Evolutionary conservation across 768 basidiomycete species (phyloP).

Genomic region (Trametes cubensis): DNA sequence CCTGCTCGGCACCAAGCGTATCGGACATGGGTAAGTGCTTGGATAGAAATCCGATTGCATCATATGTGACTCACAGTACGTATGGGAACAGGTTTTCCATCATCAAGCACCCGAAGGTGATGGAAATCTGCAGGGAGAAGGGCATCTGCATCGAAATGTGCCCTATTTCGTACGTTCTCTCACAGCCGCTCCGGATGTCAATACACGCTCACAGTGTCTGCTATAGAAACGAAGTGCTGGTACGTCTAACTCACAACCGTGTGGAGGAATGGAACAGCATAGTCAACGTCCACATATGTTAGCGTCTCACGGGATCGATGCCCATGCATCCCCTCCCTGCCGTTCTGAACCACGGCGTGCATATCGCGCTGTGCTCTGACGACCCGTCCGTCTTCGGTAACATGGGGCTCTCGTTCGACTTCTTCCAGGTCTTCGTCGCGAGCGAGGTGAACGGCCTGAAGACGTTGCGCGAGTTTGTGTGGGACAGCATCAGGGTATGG

Average conservation of each 20-base stretch:
- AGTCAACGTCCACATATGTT: not conserved
- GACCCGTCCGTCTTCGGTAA: constrained; percentile 80
- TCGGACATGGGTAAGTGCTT: constrained; percentile 70
- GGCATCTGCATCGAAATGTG: constrained; percentile 74
- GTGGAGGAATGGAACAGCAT: no score
- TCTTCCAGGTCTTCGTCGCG: constrained; percentile 54
- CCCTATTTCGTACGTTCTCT: constrained; percentile 72
- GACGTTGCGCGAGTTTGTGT: constrained; percentile 63
- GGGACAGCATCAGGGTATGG: constrained; percentile 63
- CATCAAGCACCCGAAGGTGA: constrained; percentile 74
- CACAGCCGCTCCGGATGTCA: not conserved
- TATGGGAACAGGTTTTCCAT: constrained; percentile 60
- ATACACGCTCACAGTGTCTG: not conserved
- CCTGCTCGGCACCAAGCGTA: constrained; percentile 74
- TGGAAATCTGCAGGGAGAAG: constrained; percentile 64
- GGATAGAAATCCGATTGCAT: not conserved
- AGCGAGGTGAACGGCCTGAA: constrained; percentile 49
- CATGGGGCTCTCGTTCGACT: constrained; percentile 78
- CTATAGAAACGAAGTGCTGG: constrained; percentile 72
- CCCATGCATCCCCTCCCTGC: constrained; percentile 76
- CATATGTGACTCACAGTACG: not conserved
- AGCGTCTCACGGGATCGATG: constrained; percentile 80
- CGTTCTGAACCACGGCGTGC: constrained; percentile 72
- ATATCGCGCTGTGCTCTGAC: constrained; percentile 72
- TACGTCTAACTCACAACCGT: constrained; percentile 27